Evolutionary conservation across 108 stramenopile genomes (phyloP), one percentile per base, ranked within the genome.

Genomic region (Schizochytrium sp.): DNA sequence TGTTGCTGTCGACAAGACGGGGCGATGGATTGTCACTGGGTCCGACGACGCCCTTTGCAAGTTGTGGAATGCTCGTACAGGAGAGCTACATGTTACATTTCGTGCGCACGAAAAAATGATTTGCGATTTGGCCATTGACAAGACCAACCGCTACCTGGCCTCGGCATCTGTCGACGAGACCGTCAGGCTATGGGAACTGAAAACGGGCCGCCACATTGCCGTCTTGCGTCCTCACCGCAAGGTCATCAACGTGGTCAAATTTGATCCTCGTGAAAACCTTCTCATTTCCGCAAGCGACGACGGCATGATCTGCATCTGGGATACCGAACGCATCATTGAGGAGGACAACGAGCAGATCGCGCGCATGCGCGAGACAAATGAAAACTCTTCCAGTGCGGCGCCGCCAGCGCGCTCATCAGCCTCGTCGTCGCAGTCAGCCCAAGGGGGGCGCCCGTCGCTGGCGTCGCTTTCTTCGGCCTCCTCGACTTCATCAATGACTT

Each of bases 91-190:
- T 2, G 51, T 83, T 6, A 83, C 76, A 2, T 83, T 53, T 83
- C 76, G 76, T 53, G 76, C 76, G 12, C 76, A 83, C 5, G 76
- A 83, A 83, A 83, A 83, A 34, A 83, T 83, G 76, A 83, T 83
- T 34, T 83, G 76, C 28, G 76, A 83, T 23, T 12, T 83, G 6
- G 76, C 76, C 51, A 83, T 83, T 34, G 76, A 83, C 76, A 47
- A 53, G 19, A 28, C 76, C 1, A 83, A 53, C 51, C 76, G 76
- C 25, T 83, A 83, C 48, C 45, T 83, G 51, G 76, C 51, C 45
- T 83, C 76, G 8, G 12, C 48, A 12, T 83, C 76, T 23, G 76
- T 83, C 25, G 76, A 83, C 23, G 23, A 83, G 6, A 83, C 76
- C 51, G 76, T 83, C 25, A 43, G 76, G 5, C 51, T 83, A 25